phyloP scores from a whole-genome alignment of 345 rosid species.

The Gossypium mustelinum region DNA sequence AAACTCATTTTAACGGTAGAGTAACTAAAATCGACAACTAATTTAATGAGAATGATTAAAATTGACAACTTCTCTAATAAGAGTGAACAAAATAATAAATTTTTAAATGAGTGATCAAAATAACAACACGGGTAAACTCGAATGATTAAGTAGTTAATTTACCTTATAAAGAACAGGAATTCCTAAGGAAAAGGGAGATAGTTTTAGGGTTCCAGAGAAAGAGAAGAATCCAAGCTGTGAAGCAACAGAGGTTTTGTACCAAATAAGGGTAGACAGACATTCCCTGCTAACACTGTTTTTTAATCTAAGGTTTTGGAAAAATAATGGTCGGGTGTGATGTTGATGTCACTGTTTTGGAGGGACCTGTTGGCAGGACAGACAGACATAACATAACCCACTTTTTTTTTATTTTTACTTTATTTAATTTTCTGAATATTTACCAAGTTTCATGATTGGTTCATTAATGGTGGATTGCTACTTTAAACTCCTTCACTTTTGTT shows the following conservation, averaged over 20 bases:
- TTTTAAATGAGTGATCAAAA: no score
- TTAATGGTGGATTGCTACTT: constrained; percentile 32
- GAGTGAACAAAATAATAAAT: no score
- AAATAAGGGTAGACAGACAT: constrained; percentile 10
- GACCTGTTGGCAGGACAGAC: not conserved
- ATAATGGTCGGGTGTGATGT: constrained; percentile 9
- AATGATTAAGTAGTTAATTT: no score
- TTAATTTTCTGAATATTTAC: constrained; percentile 2
- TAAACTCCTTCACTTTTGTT: constrained; percentile 21
- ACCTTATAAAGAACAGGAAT: not conserved
- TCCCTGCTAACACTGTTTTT: not conserved
- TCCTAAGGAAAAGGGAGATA: not conserved
- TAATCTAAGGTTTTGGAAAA: not conserved
- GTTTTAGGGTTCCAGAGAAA: not conserved
- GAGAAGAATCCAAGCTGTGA: not conserved
- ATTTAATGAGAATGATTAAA: rapidly evolving
- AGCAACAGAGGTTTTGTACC: constrained; percentile 3
- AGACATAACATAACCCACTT: not conserved
- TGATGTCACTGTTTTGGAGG: not conserved
- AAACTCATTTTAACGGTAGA: no score
- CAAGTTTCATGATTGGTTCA: constrained; percentile 37
- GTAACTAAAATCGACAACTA: no score
- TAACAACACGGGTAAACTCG: no score
- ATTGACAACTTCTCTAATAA: no score
- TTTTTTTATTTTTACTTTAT: not conserved